Conservation (phyloP, 805 yeast genomes). For the Candida glaebosa region DNA sequence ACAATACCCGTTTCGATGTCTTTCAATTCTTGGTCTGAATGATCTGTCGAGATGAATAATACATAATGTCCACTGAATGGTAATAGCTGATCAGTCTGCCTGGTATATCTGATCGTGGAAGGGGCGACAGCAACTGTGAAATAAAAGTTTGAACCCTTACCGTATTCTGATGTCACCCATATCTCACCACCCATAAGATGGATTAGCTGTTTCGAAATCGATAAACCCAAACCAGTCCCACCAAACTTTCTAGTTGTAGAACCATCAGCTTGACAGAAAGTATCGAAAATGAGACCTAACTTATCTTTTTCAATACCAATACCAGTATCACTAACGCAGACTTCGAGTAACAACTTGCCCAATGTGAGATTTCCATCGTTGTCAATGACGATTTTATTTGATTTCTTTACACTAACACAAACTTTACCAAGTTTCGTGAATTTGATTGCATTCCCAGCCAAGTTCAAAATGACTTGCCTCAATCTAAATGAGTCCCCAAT, state of each 20-base stretch:
- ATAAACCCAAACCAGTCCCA: constrained; percentile 87
- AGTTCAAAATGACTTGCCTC: constrained; percentile 80
- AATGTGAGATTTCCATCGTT: constrained; percentile 13
- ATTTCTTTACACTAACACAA: constrained; percentile 66
- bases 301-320: constrained; percentile 87
- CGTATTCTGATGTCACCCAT: constrained; percentile 82
- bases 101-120: constrained; percentile 55
- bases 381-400: constrained; percentile 27
- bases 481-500: constrained; percentile 88
- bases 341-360: constrained; percentile 58
- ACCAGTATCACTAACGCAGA: constrained; percentile 88
- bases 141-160: constrained; percentile 78
- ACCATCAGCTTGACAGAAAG: constrained; percentile 92
- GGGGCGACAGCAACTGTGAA: constrained; percentile 80
- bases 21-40: constrained; percentile 46
- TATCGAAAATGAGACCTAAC: constrained; percentile 80
- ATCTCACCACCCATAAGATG: constrained; percentile 92
- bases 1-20: constrained; percentile 49
- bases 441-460: constrained; percentile 88
- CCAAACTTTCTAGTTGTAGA: constrained; percentile 91
- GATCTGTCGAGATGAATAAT: constrained; percentile 65
- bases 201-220: constrained; percentile 82
- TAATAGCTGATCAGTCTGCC: constrained; percentile 63
- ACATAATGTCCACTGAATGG: constrained; percentile 73
- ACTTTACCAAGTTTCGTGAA: constrained; percentile 83